Percentiles rank a stretch among this genome's conserved stretches.
Evolutionary conservation across 2,329 filamentous ascomycete species (phyloP).

Genomic region (Aspergillus uvarum): DNA sequence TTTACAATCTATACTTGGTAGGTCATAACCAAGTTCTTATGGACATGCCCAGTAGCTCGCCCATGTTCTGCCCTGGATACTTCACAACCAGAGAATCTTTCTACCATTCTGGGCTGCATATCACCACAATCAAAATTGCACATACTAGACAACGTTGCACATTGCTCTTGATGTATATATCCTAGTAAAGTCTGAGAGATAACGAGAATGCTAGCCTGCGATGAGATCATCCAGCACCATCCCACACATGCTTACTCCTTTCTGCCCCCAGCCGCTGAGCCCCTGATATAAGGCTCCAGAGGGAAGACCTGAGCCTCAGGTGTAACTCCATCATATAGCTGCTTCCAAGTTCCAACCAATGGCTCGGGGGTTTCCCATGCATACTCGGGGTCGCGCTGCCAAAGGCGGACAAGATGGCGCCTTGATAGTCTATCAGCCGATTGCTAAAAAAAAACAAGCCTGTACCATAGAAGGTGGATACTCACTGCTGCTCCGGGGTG

Average conservation of each 20-base stretch:
- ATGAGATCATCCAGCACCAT: no score
- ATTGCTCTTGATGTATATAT: no score
- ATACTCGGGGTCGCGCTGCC: conserved; percentile 49
- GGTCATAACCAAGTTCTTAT: no score
- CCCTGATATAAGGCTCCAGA: conserved; percentile 30
- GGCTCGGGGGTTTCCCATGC: conserved; percentile 46
- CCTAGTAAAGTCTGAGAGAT: no score
- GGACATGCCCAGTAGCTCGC: no score
- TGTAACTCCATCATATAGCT: conserved; percentile 43
- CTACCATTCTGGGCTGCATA: no score
- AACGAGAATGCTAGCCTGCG: no score
- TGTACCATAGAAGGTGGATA: neutral
- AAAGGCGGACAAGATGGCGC: conserved; percentile 50
- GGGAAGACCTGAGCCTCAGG: conserved; percentile 46
- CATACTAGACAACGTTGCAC: no score
- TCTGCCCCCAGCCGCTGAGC: neutral
- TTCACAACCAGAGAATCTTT: no score
- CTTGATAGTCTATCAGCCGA: conserved; percentile 17
- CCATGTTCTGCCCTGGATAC: no score
- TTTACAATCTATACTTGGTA: no score
- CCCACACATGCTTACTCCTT: neutral
- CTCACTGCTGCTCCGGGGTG: conserved; percentile 39
- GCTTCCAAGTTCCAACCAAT: conserved; percentile 40
- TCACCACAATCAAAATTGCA: no score
- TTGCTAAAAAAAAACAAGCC: neutral